Conservation (phyloP, 2,329 filamentous ascomycete species). For the Decorospora gaudefroyi region DNA sequence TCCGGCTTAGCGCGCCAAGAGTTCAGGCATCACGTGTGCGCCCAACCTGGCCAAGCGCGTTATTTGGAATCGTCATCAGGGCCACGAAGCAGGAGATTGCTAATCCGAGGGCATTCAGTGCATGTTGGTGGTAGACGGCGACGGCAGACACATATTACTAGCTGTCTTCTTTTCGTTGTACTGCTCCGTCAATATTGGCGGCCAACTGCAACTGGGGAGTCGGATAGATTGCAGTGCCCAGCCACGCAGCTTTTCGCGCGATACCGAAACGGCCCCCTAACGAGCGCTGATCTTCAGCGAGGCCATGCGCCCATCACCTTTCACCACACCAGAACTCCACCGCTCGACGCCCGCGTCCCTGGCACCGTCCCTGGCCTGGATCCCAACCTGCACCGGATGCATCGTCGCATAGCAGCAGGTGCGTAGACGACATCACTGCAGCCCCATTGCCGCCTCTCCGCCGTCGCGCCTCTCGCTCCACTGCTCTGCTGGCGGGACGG, state of each 20-base stretch:
- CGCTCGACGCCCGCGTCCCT: conserved; percentile 33
- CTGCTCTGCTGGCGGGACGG: conserved; percentile 36
- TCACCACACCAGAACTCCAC: conserved; percentile 32
- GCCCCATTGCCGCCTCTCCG: conserved; percentile 31
- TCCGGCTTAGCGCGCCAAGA: conserved; percentile 24
- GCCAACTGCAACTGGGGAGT: conserved; percentile 6
- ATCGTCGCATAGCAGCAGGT: conserved; percentile 32
- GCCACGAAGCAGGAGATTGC: not conserved
- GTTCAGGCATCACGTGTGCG: conserved; percentile 9
- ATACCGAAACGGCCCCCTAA: conserved; percentile 31
- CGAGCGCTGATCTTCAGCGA: conserved; percentile 27
- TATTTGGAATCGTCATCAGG: conserved; percentile 19
- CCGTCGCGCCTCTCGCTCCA: conserved; percentile 23
- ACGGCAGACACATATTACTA: not conserved
- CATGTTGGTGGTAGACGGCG: not conserved
- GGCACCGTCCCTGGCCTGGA: conserved; percentile 32
- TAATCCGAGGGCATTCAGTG: not conserved
- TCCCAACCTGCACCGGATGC: conserved; percentile 33
- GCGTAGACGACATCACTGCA: conserved; percentile 25
- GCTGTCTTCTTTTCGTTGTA: not conserved
- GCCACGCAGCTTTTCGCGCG: conserved; percentile 30
- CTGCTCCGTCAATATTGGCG: conserved; percentile 1
- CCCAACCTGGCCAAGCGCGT: conserved; percentile 11
- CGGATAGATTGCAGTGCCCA: conserved; percentile 25
- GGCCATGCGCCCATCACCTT: conserved; percentile 33